Evolutionary conservation across 2,329 filamentous ascomycete species (phyloP).

Genomic region (Tolypocladium inflatum): DNA sequence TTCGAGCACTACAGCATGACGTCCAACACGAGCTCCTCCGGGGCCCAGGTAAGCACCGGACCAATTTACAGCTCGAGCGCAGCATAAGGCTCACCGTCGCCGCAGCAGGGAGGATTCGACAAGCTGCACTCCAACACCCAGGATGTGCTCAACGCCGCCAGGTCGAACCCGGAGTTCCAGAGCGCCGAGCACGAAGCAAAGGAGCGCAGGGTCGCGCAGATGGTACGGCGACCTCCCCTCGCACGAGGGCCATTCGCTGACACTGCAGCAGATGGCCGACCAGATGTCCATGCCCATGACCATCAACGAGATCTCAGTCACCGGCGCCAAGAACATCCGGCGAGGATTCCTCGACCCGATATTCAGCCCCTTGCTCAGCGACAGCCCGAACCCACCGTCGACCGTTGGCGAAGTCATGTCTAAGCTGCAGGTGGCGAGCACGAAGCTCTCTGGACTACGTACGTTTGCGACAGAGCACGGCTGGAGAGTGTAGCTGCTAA

Average conservation of each 20-base stretch:
- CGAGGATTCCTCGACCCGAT: conserved; percentile 73
- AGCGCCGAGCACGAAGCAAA: conserved; percentile 28
- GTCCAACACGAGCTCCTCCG: conserved; percentile 18
- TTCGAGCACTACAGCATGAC: conserved; percentile 19
- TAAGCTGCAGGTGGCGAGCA: conserved; percentile 59
- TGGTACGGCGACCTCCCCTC: conserved; percentile 15
- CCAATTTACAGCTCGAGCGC: background rate
- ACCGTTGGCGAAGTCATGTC: conserved; percentile 72
- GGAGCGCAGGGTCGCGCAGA: conserved; percentile 26
- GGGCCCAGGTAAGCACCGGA: conserved; percentile 17
- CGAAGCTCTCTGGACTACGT: conserved; percentile 76
- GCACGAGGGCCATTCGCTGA: conserved; percentile 7
- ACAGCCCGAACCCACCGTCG: conserved; percentile 55
- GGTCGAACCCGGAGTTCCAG: conserved; percentile 24
- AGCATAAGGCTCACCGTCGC: background rate
- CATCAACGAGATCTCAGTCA: conserved; percentile 74
- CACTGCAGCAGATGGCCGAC: conserved; percentile 35
- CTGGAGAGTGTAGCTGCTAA: conserved; percentile 14
- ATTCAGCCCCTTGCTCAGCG: conserved; percentile 66
- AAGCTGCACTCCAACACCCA: conserved; percentile 30
- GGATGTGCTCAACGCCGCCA: conserved; percentile 27
- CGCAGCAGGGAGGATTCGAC: conserved; percentile 25
- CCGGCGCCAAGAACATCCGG: conserved; percentile 77
- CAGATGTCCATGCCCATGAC: conserved; percentile 84
- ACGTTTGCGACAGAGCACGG: conserved; percentile 17